Evolutionary conservation across 768 basidiomycete species (phyloP), one percentile per base, ranked within the genome.

Genomic region (Agrocybe pediades): DNA sequence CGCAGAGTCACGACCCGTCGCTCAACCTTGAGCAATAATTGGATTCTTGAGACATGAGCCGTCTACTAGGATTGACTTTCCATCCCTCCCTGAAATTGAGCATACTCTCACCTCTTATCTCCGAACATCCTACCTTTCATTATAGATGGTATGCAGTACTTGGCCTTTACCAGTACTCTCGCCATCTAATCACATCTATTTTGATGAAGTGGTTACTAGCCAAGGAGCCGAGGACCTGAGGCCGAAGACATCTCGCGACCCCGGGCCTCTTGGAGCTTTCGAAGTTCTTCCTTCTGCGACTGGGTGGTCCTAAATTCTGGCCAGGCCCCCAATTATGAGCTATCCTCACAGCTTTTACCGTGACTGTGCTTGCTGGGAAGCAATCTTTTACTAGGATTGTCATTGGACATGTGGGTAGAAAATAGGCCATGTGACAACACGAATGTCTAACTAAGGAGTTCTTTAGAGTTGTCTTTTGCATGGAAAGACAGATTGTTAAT

Each of bases 271-370:
- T 3, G 83, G 79, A 7, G 86, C 87, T 3, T 87, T 93, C 57
- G 94, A 97, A 66, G 80, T 64, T 0, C 82, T 95, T n/a, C 82
- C 95, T 41, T 92, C 51, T 88, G 84, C 76, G 96, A 97, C 68
- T 97, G 94, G 94, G 77, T 94, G 25, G 85, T 85, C 48, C 83
- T 95, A 61, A 87, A 82, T 62, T 79, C 96, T 13, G 88, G 88
- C 1, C 84, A 94, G 58, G 91, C 95, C 17, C 71, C 93, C 39
- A 66, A 86, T 9, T 94, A 93, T 61, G 89, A 1, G 77, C 77
- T 7, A 68, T 85, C 21, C 80, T 92, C 20, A 76, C 82, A 21
- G 53, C 90, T 11, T 73, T 83, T 41, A 86, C n/a, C n/a, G n/a
- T n/a, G n/a, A n/a, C 91, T 2, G 68, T 86, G 42, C 81, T 88